phyloP scores from a whole-genome alignment of 495 filamentous ascomycete species.

The Hypoxylon fragiforme region DNA sequence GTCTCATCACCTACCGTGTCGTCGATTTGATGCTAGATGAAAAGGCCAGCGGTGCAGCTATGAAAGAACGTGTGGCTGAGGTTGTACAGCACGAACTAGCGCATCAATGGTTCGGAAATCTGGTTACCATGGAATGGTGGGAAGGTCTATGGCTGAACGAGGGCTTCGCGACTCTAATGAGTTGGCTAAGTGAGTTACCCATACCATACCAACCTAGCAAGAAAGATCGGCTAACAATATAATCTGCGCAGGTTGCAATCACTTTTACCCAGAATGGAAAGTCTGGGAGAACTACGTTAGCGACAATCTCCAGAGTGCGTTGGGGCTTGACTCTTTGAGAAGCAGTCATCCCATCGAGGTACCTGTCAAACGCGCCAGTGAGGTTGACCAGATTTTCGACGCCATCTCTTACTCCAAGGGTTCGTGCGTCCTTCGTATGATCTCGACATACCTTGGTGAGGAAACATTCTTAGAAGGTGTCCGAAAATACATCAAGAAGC shows the following conservation, averaged over 20 bases:
- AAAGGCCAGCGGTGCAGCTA: conserved; percentile 86
- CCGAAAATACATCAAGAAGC: conserved; percentile 88
- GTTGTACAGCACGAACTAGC: conserved; percentile 96
- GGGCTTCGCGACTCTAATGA: conserved; percentile 90
- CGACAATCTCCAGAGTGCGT: conserved; percentile 84
- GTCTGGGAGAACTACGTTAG: conserved; percentile 96
- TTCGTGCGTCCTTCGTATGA: conserved; percentile 94
- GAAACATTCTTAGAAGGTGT: conserved; percentile 93
- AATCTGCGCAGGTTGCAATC: conserved; percentile 66
- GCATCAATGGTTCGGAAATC: conserved; percentile 98
- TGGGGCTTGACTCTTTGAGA: conserved; percentile 85
- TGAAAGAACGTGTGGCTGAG: conserved; percentile 90
- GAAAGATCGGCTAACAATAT: conserved; percentile 16
- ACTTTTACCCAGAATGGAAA: conserved; percentile 97
- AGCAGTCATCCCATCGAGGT: conserved; percentile 98
- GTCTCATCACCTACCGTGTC: conserved; percentile 90
- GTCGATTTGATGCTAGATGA: conserved; percentile 92
- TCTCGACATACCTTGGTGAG: conserved; percentile 92
- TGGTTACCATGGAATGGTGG: conserved; percentile 99
- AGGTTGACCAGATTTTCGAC: conserved; percentile 99
- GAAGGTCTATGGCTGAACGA: conserved; percentile 98
- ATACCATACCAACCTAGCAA: neutral
- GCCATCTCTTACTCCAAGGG: conserved; percentile 98
- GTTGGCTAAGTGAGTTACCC: conserved; percentile 44
- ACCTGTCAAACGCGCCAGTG: conserved; percentile 89